A percentile compares a stretch with the other conserved stretches of the same genome.
These are phyloP conservation scores for Rhodotorula diobovata DNA, from an alignment of 768 basidiomycete genomes.

Conservation along the genomic window DNA sequence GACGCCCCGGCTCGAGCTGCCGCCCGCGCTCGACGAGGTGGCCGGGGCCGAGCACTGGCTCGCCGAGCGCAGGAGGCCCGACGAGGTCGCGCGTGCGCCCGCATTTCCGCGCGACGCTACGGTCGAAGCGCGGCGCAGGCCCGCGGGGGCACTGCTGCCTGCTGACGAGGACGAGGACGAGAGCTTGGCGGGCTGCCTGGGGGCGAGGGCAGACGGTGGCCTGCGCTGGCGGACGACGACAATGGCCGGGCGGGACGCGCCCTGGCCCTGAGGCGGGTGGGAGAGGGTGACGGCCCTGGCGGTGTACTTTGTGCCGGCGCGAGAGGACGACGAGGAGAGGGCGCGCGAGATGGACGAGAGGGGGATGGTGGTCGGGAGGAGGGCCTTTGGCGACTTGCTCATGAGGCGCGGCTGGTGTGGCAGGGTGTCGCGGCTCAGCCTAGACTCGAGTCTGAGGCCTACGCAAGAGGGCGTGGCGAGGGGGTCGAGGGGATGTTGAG, in stretches of 20 bases:
- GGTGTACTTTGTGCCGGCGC: background rate
- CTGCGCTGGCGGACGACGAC: conserved; percentile 2
- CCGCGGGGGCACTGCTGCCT: too few species aligned
- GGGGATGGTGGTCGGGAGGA: conserved; percentile 30
- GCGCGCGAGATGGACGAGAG: conserved; percentile 26
- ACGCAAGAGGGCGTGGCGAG: too few species aligned
- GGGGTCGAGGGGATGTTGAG: too few species aligned
- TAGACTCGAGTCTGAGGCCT: too few species aligned
- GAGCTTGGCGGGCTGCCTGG: background rate
- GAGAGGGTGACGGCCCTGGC: background rate
- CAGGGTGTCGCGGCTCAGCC: background rate
- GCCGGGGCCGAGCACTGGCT: background rate
- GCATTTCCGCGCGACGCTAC: background rate
- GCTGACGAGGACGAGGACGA: too few species aligned
- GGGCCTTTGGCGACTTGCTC: conserved; percentile 16
- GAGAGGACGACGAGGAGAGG: background rate
- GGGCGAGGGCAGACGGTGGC: background rate
- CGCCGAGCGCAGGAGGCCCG: background rate
- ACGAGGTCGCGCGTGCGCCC: background rate
- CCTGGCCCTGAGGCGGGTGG: background rate
- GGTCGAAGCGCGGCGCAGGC: too few species aligned
- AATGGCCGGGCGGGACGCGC: background rate
- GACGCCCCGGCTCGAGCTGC: background rate
- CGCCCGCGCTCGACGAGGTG: background rate
- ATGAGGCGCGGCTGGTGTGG: background rate